Evolutionary conservation across 495 filamentous ascomycete species (phyloP).

Genomic region (Cryomyces minteri): DNA sequence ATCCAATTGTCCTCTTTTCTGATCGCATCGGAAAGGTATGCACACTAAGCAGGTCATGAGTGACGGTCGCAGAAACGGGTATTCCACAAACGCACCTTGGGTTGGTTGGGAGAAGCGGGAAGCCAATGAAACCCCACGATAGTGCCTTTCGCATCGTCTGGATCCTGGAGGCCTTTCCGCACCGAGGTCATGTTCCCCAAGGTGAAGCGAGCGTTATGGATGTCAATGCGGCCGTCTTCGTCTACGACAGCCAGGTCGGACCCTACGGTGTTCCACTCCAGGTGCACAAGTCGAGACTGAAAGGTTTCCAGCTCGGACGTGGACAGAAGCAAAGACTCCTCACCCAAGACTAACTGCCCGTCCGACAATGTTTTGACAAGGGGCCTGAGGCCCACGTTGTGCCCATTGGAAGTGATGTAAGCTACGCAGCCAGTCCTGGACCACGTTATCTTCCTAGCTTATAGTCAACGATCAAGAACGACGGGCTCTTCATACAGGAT

Average conservation of each 20-base stretch:
- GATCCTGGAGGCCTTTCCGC: slow-evolving; percentile 19
- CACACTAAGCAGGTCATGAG: neutral
- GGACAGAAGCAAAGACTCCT: slow-evolving; percentile 28
- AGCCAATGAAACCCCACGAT: slow-evolving; percentile 81
- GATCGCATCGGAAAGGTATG: neutral
- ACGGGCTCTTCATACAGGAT: neutral
- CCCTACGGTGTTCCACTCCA: slow-evolving; percentile 60
- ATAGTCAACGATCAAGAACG: slow-evolving; percentile 7
- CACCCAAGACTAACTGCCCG: slow-evolving; percentile 63
- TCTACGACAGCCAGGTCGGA: slow-evolving; percentile 66
- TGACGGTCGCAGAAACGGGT: neutral
- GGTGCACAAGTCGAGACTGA: slow-evolving; percentile 36
- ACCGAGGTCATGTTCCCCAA: neutral
- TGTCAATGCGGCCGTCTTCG: slow-evolving; percentile 43
- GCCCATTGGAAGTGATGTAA: slow-evolving; percentile 53
- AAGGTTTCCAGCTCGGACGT: slow-evolving; percentile 31
- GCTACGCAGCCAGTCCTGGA: slow-evolving; percentile 79
- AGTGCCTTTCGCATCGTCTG: slow-evolving; percentile 49
- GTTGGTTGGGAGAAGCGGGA: slow-evolving; percentile 13
- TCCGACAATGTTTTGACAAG: slow-evolving; percentile 48
- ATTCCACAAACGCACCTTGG: slow-evolving; percentile 25
- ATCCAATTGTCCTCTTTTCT: neutral
- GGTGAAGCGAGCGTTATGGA: neutral
- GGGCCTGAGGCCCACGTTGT: slow-evolving; percentile 28
- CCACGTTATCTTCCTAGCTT: slow-evolving; percentile 62